Percentiles rank a stretch among this genome's conserved stretches.
phyloP scores from a whole-genome alignment of 2,329 filamentous ascomycete species.

The Westerdykella ornata region DNA sequence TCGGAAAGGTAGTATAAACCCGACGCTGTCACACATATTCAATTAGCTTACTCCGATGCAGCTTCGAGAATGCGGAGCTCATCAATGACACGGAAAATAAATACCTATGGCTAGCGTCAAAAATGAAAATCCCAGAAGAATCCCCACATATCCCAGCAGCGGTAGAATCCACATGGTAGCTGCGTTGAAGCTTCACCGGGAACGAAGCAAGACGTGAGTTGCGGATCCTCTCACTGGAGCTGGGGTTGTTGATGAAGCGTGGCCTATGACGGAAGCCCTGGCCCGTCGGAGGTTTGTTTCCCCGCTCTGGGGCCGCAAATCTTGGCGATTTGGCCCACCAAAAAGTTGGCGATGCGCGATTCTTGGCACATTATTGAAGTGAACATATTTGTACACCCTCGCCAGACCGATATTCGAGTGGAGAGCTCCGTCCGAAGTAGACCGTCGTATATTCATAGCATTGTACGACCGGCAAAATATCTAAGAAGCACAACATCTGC shows the following conservation, averaged over 20 bases:
- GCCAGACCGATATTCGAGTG: not conserved
- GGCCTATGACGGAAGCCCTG: not conserved
- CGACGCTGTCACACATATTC: constrained; percentile 55
- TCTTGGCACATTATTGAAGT: constrained; percentile 1
- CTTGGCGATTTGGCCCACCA: constrained; percentile 3
- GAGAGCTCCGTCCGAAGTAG: not conserved
- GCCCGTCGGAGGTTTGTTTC: constrained; percentile 1
- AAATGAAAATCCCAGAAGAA: constrained; percentile 85
- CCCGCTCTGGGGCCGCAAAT: constrained; percentile 4
- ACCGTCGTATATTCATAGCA: not conserved
- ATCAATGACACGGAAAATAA: not conserved
- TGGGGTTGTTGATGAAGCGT: not conserved
- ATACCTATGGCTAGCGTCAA: constrained; percentile 86
- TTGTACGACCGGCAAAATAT: too few species aligned
- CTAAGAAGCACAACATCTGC: not conserved
- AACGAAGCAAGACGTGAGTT: constrained; percentile 4
- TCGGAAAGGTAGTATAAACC: constrained; percentile 98
- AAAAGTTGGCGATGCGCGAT: constrained; percentile 3
- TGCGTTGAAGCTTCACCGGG: constrained; percentile 1
- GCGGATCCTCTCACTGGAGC: not conserved
- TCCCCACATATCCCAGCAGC: constrained; percentile 80
- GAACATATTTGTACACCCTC: constrained; percentile 7
- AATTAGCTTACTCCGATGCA: constrained; percentile 6
- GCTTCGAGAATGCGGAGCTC: not conserved
- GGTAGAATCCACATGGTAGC: constrained; percentile 87